A percentile compares a stretch with the other conserved stretches of the same genome.
These are phyloP conservation scores for Termitomyces sp. DNA, from an alignment of 768 basidiomycete species.

Conservation along the genomic window DNA sequence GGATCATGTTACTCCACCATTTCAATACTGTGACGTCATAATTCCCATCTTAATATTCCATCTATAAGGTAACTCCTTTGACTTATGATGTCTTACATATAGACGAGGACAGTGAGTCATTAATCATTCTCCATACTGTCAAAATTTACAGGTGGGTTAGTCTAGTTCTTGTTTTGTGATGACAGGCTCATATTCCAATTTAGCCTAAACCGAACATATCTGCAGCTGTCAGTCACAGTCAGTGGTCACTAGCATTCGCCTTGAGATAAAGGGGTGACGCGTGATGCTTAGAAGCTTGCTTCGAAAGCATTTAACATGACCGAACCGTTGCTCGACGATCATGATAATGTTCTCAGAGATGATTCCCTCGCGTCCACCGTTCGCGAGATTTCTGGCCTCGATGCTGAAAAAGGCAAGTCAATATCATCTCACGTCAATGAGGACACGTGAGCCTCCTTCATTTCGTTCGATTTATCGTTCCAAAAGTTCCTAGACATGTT, in stretches of 20 bases:
- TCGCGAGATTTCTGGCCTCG: background rate
- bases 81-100: background rate
- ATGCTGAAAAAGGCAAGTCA: constrained; percentile 16
- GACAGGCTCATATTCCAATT: background rate
- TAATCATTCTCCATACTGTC: background rate
- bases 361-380: background rate
- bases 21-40: background rate
- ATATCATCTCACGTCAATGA: background rate
- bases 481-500: background rate
- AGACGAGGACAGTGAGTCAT: background rate
- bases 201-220: background rate
- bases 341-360: background rate
- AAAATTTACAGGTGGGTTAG: background rate
- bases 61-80: background rate
- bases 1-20: background rate
- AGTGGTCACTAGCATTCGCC: background rate
- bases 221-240: background rate
- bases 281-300: background rate
- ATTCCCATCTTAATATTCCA: background rate
- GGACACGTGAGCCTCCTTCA: constrained; percentile 10
- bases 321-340: background rate
- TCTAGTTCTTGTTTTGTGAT: background rate
- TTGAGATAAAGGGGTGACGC: background rate
- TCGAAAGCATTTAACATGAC: background rate
- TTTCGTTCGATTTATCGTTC: background rate